phyloP scores from a whole-genome alignment of 306 rosid species.

The Cucumis hystrix region DNA sequence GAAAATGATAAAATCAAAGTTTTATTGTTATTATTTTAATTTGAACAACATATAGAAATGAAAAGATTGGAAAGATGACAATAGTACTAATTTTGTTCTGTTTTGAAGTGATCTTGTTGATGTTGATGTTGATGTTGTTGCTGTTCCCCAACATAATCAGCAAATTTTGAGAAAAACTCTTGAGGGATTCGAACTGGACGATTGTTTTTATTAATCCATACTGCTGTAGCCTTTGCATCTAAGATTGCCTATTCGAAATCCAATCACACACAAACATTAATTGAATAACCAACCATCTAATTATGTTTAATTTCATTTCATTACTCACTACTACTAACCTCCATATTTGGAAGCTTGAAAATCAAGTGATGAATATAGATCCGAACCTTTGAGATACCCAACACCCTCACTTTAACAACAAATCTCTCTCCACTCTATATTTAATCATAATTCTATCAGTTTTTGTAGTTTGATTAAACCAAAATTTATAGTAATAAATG shows the following conservation, averaged over 20 bases:
- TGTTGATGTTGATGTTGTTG: not conserved
- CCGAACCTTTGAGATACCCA: conserved; percentile 60
- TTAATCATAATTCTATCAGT: not conserved
- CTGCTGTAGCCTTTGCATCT: conserved; percentile 75
- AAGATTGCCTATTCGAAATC: conserved; percentile 37
- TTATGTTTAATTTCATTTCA: not conserved
- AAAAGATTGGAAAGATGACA: no score
- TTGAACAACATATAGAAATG: no score
- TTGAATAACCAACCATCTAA: not conserved
- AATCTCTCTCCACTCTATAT: conserved; percentile 63
- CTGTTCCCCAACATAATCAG: conserved; percentile 26
- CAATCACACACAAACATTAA: no score
- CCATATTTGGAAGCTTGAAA: conserved; percentile 65
- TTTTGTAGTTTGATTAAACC: no score
- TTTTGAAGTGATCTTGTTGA: not conserved
- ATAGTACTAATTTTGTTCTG: no score
- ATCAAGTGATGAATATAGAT: conserved; percentile 54
- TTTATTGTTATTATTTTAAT: no score
- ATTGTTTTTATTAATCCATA: conserved; percentile 68
- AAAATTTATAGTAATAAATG: not conserved
- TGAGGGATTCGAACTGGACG: conserved; percentile 64
- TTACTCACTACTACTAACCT: conserved; percentile 27
- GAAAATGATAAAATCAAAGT: no score
- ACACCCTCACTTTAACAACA: conserved; percentile 46
- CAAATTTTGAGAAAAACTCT: conserved; percentile 48